These are phyloP conservation scores for Acanthamoeba lenticulata DNA, from an alignment of 208 protist species.

Conservation along the genomic window DNA sequence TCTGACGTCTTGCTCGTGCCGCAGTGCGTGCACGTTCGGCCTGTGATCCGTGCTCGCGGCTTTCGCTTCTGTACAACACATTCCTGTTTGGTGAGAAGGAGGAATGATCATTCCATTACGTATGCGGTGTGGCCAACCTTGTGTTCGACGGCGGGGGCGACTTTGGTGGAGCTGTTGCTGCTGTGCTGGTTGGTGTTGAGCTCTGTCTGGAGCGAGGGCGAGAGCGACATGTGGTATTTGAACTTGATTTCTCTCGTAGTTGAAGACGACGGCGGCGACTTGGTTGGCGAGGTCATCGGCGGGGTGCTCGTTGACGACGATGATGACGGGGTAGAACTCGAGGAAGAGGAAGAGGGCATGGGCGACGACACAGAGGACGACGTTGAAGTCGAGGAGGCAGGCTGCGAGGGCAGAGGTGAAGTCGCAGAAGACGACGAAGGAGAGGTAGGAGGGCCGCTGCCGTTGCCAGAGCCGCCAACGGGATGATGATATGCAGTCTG, in stretches of 20 bases:
- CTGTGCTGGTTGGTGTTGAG: not conserved
- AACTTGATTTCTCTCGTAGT: constrained; percentile 14
- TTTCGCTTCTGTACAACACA: not conserved
- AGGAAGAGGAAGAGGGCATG: not conserved
- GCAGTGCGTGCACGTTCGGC: not conserved
- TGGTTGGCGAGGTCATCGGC: not conserved
- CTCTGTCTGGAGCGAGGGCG: not conserved
- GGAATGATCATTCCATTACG: not conserved
- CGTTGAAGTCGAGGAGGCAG: too few relatives aligned
- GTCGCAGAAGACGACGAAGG: not conserved
- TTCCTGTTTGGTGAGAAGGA: not conserved
- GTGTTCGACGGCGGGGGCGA: not conserved
- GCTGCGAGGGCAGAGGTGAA: not conserved
- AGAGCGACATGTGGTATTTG: constrained; percentile 55
- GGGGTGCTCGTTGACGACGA: too few relatives aligned
- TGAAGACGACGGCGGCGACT: not conserved
- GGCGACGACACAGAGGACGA: not conserved
- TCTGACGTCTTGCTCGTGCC: not conserved
- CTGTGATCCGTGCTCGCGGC: not conserved
- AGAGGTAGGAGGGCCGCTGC: not conserved
- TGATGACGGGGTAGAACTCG: too few relatives aligned
- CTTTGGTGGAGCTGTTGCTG: not conserved
- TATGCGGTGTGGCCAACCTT: not conserved
- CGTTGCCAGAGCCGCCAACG: not conserved
- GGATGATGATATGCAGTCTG: not conserved